Percentiles rank a stretch among this genome's conserved stretches.
Conservation (phyloP, 2,329 filamentous ascomycete species). For the Neonectria hederae region DNA sequence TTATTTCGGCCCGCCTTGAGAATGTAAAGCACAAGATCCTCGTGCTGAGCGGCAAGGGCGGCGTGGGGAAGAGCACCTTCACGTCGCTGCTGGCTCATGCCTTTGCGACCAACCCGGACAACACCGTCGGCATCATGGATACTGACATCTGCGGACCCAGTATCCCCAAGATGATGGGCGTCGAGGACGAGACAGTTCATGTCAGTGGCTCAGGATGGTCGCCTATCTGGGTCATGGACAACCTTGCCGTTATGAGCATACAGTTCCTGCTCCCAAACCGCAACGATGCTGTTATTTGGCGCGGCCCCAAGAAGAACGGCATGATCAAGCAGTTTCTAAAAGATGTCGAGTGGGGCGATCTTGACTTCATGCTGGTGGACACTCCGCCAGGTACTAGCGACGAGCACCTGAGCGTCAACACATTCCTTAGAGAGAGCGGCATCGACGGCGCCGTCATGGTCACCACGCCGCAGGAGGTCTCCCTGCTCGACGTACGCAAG, state of each 20-base stretch:
- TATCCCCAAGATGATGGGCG: constrained; percentile 99
- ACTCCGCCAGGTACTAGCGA: constrained; percentile 96
- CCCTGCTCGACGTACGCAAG: constrained; percentile 91
- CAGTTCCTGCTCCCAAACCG: constrained; percentile 97
- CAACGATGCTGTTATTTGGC: constrained; percentile 97
- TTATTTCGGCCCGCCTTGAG: constrained; percentile 84
- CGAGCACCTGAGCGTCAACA: constrained; percentile 94
- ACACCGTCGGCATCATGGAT: constrained; percentile 93
- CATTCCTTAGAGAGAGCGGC: constrained; percentile 87
- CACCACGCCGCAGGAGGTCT: constrained; percentile 94
- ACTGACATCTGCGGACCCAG: constrained; percentile 96
- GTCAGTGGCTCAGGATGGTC: constrained; percentile 90
- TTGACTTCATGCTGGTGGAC: constrained; percentile 93
- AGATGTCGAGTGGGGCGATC: constrained; percentile 96
- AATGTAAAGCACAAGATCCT: constrained; percentile 91
- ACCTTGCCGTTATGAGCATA: constrained; percentile 94
- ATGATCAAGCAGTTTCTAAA: constrained; percentile 98
- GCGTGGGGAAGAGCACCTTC: constrained; percentile 96
- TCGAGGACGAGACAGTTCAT: constrained; percentile 93
- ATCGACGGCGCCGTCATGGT: constrained; percentile 94
- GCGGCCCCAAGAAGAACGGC: constrained; percentile 98
- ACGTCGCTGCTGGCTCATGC: constrained; percentile 88
- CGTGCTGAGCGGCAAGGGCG: constrained; percentile 92
- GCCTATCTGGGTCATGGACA: constrained; percentile 95
- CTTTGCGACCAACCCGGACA: constrained; percentile 82